These are phyloP conservation scores for Claviceps pazoutovae DNA, from an alignment of 2,329 filamentous ascomycete species.

Conservation along the genomic window DNA sequence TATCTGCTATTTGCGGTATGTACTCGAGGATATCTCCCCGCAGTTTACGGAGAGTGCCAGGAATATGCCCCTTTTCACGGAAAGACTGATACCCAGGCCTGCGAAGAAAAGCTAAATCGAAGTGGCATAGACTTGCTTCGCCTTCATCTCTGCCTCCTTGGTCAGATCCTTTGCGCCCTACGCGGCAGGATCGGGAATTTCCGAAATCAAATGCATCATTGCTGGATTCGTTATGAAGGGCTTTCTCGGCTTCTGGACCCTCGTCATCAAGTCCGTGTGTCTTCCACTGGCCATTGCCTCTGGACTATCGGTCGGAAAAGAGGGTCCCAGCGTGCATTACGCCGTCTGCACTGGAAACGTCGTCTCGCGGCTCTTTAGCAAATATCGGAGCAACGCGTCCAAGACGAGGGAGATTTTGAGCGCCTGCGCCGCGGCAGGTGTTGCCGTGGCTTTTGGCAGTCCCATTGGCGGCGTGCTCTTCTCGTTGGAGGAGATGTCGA, in stretches of 20 bases:
- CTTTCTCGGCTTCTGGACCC: constrained; percentile 80
- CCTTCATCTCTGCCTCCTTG: constrained; percentile 66
- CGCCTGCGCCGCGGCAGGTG: constrained; percentile 85
- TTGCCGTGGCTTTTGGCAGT: constrained; percentile 92
- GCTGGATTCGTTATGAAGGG: constrained; percentile 99
- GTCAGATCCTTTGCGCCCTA: constrained; percentile 92
- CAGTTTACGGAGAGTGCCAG: too few relatives aligned
- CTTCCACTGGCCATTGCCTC: constrained; percentile 87
- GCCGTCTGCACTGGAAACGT: constrained; percentile 96
- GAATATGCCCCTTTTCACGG: not conserved
- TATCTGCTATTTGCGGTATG: constrained; percentile 75
- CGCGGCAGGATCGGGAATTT: constrained; percentile 90
- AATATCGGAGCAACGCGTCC: constrained; percentile 80
- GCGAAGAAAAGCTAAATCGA: not conserved
- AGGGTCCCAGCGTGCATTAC: constrained; percentile 97
- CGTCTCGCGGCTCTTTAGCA: constrained; percentile 81
- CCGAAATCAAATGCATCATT: constrained; percentile 98
- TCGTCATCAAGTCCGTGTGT: constrained; percentile 86
- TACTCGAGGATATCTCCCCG: not conserved
- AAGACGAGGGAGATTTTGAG: constrained; percentile 93
- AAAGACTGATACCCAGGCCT: not conserved
- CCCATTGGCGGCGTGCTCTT: constrained; percentile 95
- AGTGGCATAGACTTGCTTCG: constrained; percentile 51
- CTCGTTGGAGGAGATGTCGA: constrained; percentile 95
- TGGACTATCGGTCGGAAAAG: constrained; percentile 88